Percentiles rank a stretch among this genome's conserved stretches.
Conservation (phyloP, 164 flowering plant genomes). For the Magnolia changhungtana region DNA sequence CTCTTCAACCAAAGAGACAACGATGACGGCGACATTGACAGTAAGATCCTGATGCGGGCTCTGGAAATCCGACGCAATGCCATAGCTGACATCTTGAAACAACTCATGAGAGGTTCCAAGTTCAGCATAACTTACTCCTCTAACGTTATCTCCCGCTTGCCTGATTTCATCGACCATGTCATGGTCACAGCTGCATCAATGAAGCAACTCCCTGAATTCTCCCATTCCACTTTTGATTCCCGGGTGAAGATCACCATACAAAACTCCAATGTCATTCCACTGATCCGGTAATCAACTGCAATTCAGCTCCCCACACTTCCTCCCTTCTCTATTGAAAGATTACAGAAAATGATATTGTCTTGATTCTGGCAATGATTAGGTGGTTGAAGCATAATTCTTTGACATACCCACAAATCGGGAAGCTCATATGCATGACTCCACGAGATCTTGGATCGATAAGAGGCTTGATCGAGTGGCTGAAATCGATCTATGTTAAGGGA, state of each 20-base stretch:
- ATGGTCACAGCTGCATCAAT: conserved; percentile 77
- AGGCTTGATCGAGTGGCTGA: conserved; percentile 60
- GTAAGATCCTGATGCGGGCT: conserved; percentile 56
- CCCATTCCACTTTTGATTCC: conserved; percentile 47
- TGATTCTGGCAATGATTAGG: conserved; percentile 30
- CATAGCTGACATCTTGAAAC: conserved; percentile 57
- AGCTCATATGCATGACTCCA: conserved; percentile 56
- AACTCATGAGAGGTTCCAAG: conserved; percentile 56
- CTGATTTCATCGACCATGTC: conserved; percentile 61
- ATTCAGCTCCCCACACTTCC: background rate
- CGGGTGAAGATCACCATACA: conserved; percentile 55
- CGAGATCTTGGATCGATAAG: conserved; percentile 55
- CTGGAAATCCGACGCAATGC: conserved; percentile 66
- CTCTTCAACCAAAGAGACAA: conserved; percentile 18
- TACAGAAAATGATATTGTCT: background rate
- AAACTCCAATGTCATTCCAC: conserved; percentile 62
- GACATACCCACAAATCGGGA: conserved; percentile 78
- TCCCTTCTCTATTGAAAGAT: background rate
- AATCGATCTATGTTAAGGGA: conserved; percentile 67
- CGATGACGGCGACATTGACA: conserved; percentile 19
- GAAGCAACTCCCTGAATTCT: conserved; percentile 58
- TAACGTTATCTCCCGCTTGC: conserved; percentile 45
- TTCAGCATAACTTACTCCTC: conserved; percentile 70
- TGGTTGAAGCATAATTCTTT: conserved; percentile 92
- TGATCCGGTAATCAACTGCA: conserved; percentile 53